These are phyloP conservation scores for Grammothele lineata DNA, from an alignment of 768 basidiomycete species.

Conservation along the genomic window DNA sequence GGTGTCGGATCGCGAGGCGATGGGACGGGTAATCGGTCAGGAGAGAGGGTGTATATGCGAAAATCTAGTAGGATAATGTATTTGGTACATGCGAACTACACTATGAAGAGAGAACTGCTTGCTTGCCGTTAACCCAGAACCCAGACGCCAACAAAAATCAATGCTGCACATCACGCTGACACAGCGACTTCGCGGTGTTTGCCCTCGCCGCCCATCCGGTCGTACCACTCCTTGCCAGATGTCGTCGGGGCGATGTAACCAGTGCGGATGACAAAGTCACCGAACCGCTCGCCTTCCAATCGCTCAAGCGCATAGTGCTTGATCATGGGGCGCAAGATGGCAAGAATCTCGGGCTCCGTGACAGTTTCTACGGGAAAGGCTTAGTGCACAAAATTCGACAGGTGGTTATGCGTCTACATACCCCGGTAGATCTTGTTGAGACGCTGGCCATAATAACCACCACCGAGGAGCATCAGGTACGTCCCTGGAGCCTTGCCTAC, in stretches of 20 bases:
- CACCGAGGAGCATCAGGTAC: conserved; percentile 94
- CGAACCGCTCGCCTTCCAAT: conserved; percentile 84
- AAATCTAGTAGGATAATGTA: no score
- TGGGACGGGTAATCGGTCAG: no score
- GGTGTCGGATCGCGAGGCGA: no score
- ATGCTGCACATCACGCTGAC: conserved; percentile 8
- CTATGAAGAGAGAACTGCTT: no score
- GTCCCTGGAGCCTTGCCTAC: conserved; percentile 93
- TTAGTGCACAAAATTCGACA: no score
- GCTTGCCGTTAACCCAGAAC: no score
- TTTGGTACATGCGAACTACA: no score
- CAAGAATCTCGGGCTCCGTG: conserved; percentile 87
- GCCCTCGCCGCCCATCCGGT: conserved; percentile 77
- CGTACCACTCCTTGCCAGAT: conserved; percentile 84
- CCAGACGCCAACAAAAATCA: no score
- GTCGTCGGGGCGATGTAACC: conserved; percentile 88
- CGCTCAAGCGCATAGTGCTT: conserved; percentile 88
- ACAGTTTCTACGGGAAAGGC: conserved; percentile 65
- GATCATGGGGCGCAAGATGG: conserved; percentile 90
- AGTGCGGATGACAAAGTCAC: conserved; percentile 90
- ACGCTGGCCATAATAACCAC: conserved; percentile 91
- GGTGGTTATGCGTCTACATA: no score
- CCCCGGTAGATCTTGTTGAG: conserved; percentile 95
- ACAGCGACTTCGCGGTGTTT: conserved; percentile 36
- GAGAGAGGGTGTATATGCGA: no score